Evolutionary conservation across 2,329 filamentous ascomycete genomes (phyloP), one percentile per base, ranked within the genome.

Genomic region (Pseudocercospora eumusae): DNA sequence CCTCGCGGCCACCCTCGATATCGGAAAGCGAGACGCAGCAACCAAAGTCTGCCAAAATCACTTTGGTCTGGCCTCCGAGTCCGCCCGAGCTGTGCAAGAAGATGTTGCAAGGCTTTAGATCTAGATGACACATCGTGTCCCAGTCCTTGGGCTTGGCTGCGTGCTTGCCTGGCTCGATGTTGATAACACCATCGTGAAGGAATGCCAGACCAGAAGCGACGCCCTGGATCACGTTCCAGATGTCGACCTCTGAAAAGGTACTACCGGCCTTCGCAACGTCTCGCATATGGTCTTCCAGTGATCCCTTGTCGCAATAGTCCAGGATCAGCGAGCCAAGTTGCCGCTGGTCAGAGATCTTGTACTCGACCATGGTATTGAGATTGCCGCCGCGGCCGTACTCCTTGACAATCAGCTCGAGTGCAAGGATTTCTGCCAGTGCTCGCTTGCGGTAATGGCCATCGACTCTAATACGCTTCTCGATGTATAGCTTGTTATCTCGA

Each of bases 101-200:
- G 49, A 68, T 63, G 49, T 66, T 68, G 36, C 60, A 49, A 0
- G 65, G 64, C 47, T 67, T 66, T 18, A 66, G 42, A 31, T 68
- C 64, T 0, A 66, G 52, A 21, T 68, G 65, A 7, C 40, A 60
- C 20, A 68, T 67, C 7, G 60, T 61, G 18, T 69, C 53, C 64
- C 64, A 67, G n/a, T 45, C 50, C 10, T 45, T 47, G 10, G 31
- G 40, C 23, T 57, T 55, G 0, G 28, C 25, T 6, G 50, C 5
- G 13, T 58, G 27, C 3, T 27, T 31, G 20, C 50, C 36, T 4
- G 55, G 55, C 33, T 18, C 18, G 45, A 62, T 50, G 9, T 54
- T 45, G 21, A 56, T 61, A 25, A 59, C 50, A 4, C 67, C 67
- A 18, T 61, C 47, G 44, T 69, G 67, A 89, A 67, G 59, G 40